Evolutionary conservation across 352 stramenopile genomes (phyloP).

Genomic region (Pythium periplocum): DNA sequence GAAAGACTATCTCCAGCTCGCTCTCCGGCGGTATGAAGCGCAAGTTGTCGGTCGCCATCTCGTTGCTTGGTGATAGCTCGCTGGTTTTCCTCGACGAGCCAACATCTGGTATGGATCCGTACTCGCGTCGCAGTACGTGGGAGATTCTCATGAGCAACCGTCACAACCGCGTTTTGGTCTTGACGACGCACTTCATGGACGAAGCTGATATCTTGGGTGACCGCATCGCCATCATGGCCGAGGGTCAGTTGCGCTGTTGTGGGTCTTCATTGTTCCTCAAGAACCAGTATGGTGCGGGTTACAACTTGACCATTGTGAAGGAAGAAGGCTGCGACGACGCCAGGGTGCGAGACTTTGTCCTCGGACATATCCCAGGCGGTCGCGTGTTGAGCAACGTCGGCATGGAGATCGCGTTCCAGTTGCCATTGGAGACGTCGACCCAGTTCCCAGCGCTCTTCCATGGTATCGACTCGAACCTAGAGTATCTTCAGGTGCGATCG

Average conservation of each 20-base stretch:
- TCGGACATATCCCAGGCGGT: constrained; percentile 27
- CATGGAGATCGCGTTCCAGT: constrained; percentile 61
- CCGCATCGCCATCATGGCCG: constrained; percentile 63
- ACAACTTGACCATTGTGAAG: constrained; percentile 44
- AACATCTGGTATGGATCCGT: constrained; percentile 21
- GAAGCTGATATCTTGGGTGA: constrained; percentile 70
- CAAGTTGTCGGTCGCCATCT: constrained; percentile 80
- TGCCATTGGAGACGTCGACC: constrained; percentile 40
- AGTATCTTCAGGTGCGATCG: constrained; percentile 35
- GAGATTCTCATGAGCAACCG: constrained; percentile 42
- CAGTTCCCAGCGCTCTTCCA: constrained; percentile 62
- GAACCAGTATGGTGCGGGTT: constrained; percentile 81
- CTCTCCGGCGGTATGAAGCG: constrained; percentile 81
- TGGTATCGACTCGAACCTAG: constrained; percentile 40
- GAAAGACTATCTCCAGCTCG: constrained; percentile 24
- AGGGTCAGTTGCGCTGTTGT: constrained; percentile 36
- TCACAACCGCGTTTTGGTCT: constrained; percentile 49
- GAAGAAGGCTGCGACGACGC: constrained; percentile 12
- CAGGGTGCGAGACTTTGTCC: constrained; percentile 28
- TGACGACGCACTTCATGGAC: constrained; percentile 42
- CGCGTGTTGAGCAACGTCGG: constrained; percentile 62
- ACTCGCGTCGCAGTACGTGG: constrained; percentile 86
- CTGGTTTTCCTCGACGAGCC: constrained; percentile 20
- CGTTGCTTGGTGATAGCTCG: constrained; percentile 74
- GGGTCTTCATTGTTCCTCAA: constrained; percentile 80